These are phyloP conservation scores for Citropsis articulata DNA, from an alignment of 345 rosid species.

Conservation along the genomic window DNA sequence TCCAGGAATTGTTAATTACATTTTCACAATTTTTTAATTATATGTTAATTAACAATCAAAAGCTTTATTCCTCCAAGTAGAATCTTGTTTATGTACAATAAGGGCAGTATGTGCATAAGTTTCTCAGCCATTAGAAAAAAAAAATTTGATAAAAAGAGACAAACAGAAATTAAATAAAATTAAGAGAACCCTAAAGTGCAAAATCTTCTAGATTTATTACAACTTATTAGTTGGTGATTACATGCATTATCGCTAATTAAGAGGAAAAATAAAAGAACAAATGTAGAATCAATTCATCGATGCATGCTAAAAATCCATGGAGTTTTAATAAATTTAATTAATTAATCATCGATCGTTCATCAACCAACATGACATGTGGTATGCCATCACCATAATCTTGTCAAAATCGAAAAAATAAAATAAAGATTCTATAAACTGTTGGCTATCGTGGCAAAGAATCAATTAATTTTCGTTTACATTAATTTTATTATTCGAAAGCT, in stretches of 20 bases:
- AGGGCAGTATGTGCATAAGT: not conserved
- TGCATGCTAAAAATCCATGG: conserved; percentile 5
- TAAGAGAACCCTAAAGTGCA: not conserved
- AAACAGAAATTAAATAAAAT: not conserved
- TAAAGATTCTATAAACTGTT: not conserved
- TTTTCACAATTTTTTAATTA: not conserved
- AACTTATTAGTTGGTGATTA: no score
- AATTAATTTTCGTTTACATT: not conserved
- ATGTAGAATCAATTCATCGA: not conserved
- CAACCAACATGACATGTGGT: conserved; percentile 13
- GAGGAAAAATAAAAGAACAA: no score
- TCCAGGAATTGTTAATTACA: not conserved
- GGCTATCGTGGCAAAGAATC: not conserved
- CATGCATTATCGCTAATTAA: no score
- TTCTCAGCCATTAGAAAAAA: not conserved
- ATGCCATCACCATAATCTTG: conserved; percentile 4
- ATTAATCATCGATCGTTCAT: not conserved
- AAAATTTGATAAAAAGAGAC: not conserved
- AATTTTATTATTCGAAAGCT: no score
- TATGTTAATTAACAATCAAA: not conserved
- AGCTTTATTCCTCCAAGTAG: not conserved
- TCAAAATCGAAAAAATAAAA: conserved; percentile 1
- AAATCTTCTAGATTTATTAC: not conserved
- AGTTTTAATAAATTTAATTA: not conserved
- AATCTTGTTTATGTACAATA: not conserved